Percentiles rank a stretch among this genome's conserved stretches.
These are phyloP conservation scores for Wickerhamomyces canadensis DNA, from an alignment of 805 yeast genomes.

Conservation along the genomic window DNA sequence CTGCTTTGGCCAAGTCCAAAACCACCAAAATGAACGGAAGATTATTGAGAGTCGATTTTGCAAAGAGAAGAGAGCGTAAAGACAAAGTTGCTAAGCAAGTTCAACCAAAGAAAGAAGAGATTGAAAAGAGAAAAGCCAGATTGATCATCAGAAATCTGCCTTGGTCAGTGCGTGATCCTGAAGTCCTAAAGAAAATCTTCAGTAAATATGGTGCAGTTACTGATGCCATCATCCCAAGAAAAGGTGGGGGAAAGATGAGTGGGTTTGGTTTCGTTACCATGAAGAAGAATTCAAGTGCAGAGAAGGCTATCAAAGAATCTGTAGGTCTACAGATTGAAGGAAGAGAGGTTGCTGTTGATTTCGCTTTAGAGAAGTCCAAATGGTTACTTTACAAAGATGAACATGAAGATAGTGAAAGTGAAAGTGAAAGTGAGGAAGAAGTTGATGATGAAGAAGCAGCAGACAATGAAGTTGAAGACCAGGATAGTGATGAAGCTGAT, in stretches of 20 bases:
- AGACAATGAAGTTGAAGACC: slow-evolving; percentile 24
- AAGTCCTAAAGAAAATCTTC: slow-evolving; percentile 64
- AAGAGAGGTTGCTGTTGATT: slow-evolving; percentile 89
- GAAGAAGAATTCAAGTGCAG: slow-evolving; percentile 75
- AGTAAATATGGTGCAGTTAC: slow-evolving; percentile 77
- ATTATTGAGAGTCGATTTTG: slow-evolving; percentile 73
- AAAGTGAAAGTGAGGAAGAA: slow-evolving; percentile 33
- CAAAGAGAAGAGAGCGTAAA: slow-evolving; percentile 83
- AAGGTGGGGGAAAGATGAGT: slow-evolving; percentile 80
- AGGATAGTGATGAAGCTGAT: slow-evolving; percentile 24
- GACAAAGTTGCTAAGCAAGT: slow-evolving; percentile 11
- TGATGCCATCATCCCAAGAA: slow-evolving; percentile 86
- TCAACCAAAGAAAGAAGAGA: slow-evolving; percentile 26
- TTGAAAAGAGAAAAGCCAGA: slow-evolving; percentile 80
- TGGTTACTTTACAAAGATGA: slow-evolving; percentile 62
- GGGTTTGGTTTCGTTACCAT: slow-evolving; percentile 95
- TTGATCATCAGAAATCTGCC: slow-evolving; percentile 89
- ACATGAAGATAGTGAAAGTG: slow-evolving; percentile 34
- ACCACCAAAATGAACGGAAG: slow-evolving; percentile 61
- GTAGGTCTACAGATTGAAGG: slow-evolving; percentile 79
- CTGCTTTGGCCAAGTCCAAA: slow-evolving; percentile 66
- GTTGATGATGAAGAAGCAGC: slow-evolving; percentile 28
- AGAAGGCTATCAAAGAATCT: slow-evolving; percentile 69
- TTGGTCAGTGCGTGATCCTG: slow-evolving; percentile 86
- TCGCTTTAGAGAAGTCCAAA: slow-evolving; percentile 81